phyloP scores from a whole-genome alignment of 1,284 basidiomycete species.

The Anthracocystis setariae region DNA sequence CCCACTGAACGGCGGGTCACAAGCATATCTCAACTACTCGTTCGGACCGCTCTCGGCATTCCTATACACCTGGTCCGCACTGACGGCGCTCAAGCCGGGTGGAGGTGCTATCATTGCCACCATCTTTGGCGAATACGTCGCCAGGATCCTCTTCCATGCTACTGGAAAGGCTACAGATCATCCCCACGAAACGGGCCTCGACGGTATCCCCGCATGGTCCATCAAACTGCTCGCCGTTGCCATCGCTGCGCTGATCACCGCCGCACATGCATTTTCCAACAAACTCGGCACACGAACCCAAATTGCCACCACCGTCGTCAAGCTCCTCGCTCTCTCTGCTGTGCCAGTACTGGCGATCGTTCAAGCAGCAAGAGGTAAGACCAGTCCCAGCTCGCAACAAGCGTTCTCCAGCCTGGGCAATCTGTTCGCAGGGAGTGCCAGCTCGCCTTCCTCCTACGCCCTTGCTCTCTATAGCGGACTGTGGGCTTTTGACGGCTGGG shows the following conservation, averaged over 20 bases:
- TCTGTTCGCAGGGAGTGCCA: slow-evolving; percentile 80
- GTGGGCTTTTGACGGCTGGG: slow-evolving; percentile 97
- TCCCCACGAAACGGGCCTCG: slow-evolving; percentile 76
- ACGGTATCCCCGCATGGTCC: slow-evolving; percentile 88
- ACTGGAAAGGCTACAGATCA: slow-evolving; percentile 70
- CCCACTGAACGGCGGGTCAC: slow-evolving; percentile 70
- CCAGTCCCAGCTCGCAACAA: slow-evolving; percentile 37
- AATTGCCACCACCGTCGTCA: slow-evolving; percentile 85
- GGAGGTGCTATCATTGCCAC: slow-evolving; percentile 72
- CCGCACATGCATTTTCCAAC: slow-evolving; percentile 81
- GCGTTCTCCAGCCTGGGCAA: slow-evolving; percentile 48
- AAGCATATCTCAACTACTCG: slow-evolving; percentile 80
- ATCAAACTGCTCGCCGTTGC: slow-evolving; percentile 85
- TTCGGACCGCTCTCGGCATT: slow-evolving; percentile 76
- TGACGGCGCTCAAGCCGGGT: slow-evolving; percentile 72
- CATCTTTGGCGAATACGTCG: slow-evolving; percentile 81
- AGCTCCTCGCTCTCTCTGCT: slow-evolving; percentile 76
- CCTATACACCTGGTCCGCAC: slow-evolving; percentile 69
- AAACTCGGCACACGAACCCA: slow-evolving; percentile 83
- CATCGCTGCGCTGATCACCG: slow-evolving; percentile 78
- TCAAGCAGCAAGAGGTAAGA: slow-evolving; percentile 75
- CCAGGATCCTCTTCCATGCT: slow-evolving; percentile 70
- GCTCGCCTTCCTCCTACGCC: slow-evolving; percentile 84
- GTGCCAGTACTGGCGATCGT: slow-evolving; percentile 79
- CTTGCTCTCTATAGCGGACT: slow-evolving; percentile 93